Percentiles rank a stretch among this genome's conserved stretches.
These are phyloP conservation scores for Fagus crenata DNA, from an alignment of 306 rosid genomes.

Conservation along the genomic window DNA sequence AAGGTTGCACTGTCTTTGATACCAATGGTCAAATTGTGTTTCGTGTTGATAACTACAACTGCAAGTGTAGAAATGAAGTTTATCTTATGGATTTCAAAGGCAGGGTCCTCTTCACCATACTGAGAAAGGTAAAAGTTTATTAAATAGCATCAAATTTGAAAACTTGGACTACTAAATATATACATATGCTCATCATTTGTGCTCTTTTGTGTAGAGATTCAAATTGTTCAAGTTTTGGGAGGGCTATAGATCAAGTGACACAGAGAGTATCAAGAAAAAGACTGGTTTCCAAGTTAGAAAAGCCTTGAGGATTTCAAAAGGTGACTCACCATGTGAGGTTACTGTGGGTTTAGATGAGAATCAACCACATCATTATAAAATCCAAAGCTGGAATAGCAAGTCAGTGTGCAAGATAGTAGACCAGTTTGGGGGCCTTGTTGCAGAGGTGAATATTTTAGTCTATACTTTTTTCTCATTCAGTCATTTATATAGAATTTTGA, in stretches of 20 bases:
- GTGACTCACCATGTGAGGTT: slow-evolving; percentile 45
- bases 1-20: slow-evolving; percentile 72
- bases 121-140: slow-evolving; percentile 45
- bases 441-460: slow-evolving; percentile 44
- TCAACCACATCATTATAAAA: slow-evolving; percentile 41
- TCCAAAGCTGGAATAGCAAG: slow-evolving; percentile 44
- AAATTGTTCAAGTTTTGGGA: slow-evolving; percentile 54
- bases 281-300: slow-evolving; percentile 53
- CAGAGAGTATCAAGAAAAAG: slow-evolving; percentile 34
- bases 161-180: neutral
- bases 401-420: slow-evolving; percentile 55
- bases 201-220: slow-evolving; percentile 37
- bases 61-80: slow-evolving; percentile 49
- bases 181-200: neutral
- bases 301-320: slow-evolving; percentile 35
- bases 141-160: neutral
- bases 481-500: neutral
- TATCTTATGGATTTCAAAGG: slow-evolving; percentile 72
- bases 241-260: slow-evolving; percentile 50
- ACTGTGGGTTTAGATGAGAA: slow-evolving; percentile 49
- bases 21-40: slow-evolving; percentile 58
- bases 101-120: slow-evolving; percentile 50
- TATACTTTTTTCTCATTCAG: too few relatives aligned
- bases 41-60: slow-evolving; percentile 66
- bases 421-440: slow-evolving; percentile 46